Evolutionary conservation across 257 asterid species (phyloP).

Genomic region (Lantana camara): DNA sequence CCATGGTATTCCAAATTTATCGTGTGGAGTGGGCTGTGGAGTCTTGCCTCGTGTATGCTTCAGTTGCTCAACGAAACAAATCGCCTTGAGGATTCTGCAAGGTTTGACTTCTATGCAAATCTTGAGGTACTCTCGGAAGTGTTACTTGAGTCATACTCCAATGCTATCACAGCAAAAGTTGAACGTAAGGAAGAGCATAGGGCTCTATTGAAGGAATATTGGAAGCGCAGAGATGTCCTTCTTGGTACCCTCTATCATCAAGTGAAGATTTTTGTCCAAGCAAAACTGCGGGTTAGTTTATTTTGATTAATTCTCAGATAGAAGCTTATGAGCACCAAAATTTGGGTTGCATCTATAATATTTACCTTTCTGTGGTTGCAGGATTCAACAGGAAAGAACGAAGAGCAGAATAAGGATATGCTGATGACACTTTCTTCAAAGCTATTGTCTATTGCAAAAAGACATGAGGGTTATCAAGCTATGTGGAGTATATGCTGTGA

Average conservation of each 20-base stretch:
- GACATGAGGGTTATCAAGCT: constrained; percentile 84
- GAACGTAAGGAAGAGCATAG: constrained; percentile 81
- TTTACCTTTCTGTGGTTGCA: constrained; percentile 38
- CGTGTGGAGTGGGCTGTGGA: constrained; percentile 80
- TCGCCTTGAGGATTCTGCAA: constrained; percentile 55
- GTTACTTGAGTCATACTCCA: constrained; percentile 80
- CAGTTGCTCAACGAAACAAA: constrained; percentile 61
- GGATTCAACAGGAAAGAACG: constrained; percentile 51
- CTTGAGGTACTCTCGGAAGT: constrained; percentile 75
- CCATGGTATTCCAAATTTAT: constrained; percentile 85
- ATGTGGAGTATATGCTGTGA: constrained; percentile 85
- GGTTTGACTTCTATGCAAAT: constrained; percentile 58
- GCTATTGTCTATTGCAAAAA: constrained; percentile 71
- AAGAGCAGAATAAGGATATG: constrained; percentile 52
- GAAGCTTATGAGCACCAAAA: constrained; percentile 7
- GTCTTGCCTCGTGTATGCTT: constrained; percentile 76
- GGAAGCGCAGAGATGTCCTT: constrained; percentile 77
- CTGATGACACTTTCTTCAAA: constrained; percentile 63
- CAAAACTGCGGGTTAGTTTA: constrained; percentile 55
- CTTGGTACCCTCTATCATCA: constrained; percentile 79
- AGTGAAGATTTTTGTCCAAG: constrained; percentile 55
- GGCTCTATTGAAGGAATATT: constrained; percentile 69
- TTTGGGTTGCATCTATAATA: background rate
- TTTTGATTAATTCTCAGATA: background rate
- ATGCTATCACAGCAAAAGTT: constrained; percentile 74